Evolutionary conservation across 2,329 filamentous ascomycete genomes (phyloP).

Genomic region (Huntiella bhutanensis): DNA sequence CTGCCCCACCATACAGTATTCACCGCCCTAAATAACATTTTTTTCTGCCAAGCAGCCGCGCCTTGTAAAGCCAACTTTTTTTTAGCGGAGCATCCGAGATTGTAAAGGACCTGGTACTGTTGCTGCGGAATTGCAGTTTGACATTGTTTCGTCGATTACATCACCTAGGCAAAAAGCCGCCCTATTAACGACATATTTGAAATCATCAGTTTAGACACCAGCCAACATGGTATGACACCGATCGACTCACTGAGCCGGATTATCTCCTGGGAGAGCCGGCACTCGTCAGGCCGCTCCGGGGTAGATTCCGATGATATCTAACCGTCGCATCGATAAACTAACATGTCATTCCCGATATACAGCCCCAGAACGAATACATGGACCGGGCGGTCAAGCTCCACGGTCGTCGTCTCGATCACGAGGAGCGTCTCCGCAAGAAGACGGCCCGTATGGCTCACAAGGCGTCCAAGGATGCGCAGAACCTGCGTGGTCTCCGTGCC

Average conservation of each 20-base stretch:
- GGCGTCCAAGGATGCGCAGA: constrained; percentile 77
- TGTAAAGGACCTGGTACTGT: neutral
- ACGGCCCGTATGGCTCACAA: constrained; percentile 78
- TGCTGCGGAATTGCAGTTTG: neutral
- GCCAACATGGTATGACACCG: constrained; percentile 5
- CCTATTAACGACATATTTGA: neutral
- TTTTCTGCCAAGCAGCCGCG: constrained; percentile 8
- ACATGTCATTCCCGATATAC: constrained; percentile 13
- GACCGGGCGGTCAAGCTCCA: constrained; percentile 47
- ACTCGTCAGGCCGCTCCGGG: too few relatives aligned
- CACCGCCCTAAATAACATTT: constrained; percentile 10
- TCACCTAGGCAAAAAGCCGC: constrained; percentile 5
- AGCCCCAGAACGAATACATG: constrained; percentile 53
- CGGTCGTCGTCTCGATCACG: constrained; percentile 49
- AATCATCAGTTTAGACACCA: neutral
- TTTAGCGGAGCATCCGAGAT: neutral
- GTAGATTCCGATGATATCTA: too few relatives aligned
- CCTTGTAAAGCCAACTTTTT: constrained; percentile 4
- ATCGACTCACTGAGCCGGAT: neutral
- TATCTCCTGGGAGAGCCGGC: neutral
- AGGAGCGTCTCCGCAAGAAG: constrained; percentile 77
- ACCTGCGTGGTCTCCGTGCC: constrained; percentile 73
- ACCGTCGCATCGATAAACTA: constrained; percentile 1
- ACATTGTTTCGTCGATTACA: neutral
- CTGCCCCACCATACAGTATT: constrained; percentile 8